phyloP scores from a whole-genome alignment of 495 filamentous ascomycete species.

The Penicillium pulvis region DNA sequence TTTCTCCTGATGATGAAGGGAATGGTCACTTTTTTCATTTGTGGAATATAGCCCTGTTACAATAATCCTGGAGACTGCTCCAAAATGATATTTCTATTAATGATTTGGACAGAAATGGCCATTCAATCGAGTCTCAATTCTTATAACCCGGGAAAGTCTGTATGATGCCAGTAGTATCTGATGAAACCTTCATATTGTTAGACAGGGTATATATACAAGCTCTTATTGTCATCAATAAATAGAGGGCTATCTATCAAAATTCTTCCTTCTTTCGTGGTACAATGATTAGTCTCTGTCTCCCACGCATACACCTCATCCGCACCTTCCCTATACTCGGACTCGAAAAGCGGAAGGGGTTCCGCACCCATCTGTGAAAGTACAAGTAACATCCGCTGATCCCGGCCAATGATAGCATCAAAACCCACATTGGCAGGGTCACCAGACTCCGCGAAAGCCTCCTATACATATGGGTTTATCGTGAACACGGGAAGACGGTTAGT shows the following conservation, averaged over 20 bases:
- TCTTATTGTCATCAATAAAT: too few relatives aligned
- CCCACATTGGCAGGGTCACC: background rate
- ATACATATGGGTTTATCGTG: background rate
- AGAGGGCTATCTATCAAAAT: too few relatives aligned
- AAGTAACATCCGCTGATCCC: background rate
- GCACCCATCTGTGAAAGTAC: background rate
- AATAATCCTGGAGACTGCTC: conserved; percentile 4
- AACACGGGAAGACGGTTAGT: background rate
- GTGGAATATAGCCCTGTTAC: conserved; percentile 17
- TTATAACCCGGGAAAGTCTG: background rate
- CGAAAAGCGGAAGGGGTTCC: background rate
- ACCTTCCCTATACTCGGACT: background rate
- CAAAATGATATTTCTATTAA: background rate
- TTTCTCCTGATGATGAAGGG: conserved; percentile 27
- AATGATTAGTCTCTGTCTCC: background rate
- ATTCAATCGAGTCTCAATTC: background rate
- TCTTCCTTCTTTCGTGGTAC: background rate
- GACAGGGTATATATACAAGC: too few relatives aligned
- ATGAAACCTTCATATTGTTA: too few relatives aligned
- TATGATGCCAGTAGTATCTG: too few relatives aligned
- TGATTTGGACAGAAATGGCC: background rate
- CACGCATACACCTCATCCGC: background rate
- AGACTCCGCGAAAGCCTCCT: background rate
- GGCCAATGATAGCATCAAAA: background rate
- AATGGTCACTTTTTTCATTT: conserved; percentile 24